Evolutionary conservation across 257 asterid genomes (phyloP).

Genomic region (Penstemon newberryi): DNA sequence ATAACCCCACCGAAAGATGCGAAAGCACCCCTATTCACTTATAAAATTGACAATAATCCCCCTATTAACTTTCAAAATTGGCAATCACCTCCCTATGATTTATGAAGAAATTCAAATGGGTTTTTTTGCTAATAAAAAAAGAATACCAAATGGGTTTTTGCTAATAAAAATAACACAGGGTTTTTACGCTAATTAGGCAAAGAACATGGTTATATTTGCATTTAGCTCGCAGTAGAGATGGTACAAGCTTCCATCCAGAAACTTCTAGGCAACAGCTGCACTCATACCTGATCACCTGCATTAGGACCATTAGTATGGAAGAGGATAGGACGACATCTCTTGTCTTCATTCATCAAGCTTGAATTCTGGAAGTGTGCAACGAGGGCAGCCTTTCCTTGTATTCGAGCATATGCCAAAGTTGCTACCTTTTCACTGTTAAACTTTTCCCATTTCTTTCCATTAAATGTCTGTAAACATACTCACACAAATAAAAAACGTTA

Average conservation of each 20-base stretch:
- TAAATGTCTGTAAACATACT: constrained; percentile 60
- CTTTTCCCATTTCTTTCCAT: constrained; percentile 99
- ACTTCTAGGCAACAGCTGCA: constrained; percentile 1
- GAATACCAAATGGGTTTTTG: too few relatives aligned
- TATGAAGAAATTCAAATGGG: too few relatives aligned
- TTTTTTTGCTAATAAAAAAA: too few relatives aligned
- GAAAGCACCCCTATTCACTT: too few relatives aligned
- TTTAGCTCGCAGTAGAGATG: not conserved
- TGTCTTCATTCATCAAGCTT: constrained; percentile 99
- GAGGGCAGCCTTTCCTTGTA: constrained; percentile 96
- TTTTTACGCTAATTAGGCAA: too few relatives aligned
- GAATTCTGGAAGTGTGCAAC: constrained; percentile 98
- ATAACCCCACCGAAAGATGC: too few relatives aligned
- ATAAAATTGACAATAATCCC: too few relatives aligned
- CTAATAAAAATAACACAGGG: too few relatives aligned
- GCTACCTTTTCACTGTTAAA: constrained; percentile 99
- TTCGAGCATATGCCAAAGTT: constrained; percentile 94
- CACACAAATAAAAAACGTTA: not conserved
- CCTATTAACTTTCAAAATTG: too few relatives aligned
- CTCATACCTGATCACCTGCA: constrained; percentile 96
- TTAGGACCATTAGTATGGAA: constrained; percentile 99
- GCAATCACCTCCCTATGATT: too few relatives aligned
- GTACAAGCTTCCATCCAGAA: not conserved
- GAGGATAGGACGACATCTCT: constrained; percentile 96
- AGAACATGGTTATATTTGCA: too few relatives aligned